Percentiles rank a stretch among this genome's conserved stretches.
phyloP scores from a whole-genome alignment of 2,329 filamentous ascomycete species.

The Lecanicillium sp. region DNA sequence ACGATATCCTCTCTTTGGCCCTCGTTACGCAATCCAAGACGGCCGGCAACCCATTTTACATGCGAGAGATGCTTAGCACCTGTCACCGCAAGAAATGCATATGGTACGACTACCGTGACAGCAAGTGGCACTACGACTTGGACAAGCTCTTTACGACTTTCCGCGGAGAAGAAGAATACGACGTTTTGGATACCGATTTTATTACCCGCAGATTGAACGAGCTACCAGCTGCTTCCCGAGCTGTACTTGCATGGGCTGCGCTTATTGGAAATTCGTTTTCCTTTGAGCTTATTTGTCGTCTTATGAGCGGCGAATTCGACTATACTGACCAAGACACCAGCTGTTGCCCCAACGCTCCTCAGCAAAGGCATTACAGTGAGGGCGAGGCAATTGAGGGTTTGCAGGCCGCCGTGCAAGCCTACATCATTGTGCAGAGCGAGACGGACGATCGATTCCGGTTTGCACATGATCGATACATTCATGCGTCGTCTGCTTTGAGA shows the following conservation, averaged over 20 bases:
- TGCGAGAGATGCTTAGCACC: constrained; percentile 81
- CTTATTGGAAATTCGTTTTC: constrained; percentile 77
- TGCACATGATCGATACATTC: constrained; percentile 78
- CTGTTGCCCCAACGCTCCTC: constrained; percentile 13
- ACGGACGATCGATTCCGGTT: constrained; percentile 84
- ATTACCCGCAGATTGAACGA: constrained; percentile 71
- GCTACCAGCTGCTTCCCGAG: constrained; percentile 62
- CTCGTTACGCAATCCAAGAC: constrained; percentile 86
- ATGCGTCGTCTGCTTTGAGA: constrained; percentile 61
- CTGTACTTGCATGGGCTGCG: constrained; percentile 79
- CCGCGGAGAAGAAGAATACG: constrained; percentile 66
- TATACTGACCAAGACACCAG: constrained; percentile 41
- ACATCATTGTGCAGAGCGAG: constrained; percentile 72
- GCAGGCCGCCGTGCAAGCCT: constrained; percentile 73
- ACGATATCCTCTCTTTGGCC: constrained; percentile 68
- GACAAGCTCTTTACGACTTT: constrained; percentile 84
- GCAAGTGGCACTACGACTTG: constrained; percentile 75
- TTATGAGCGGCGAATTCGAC: constrained; percentile 69
- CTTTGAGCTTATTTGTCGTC: constrained; percentile 68
- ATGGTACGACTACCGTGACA: constrained; percentile 81
- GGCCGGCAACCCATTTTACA: constrained; percentile 81
- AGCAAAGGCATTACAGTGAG: constrained; percentile 42
- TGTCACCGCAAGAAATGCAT: constrained; percentile 83
- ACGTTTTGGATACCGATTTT: constrained; percentile 75
- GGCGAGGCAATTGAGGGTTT: constrained; percentile 67